Conservation (phyloP, 352 stramenopile genomes). For the Phytophthora pini region DNA sequence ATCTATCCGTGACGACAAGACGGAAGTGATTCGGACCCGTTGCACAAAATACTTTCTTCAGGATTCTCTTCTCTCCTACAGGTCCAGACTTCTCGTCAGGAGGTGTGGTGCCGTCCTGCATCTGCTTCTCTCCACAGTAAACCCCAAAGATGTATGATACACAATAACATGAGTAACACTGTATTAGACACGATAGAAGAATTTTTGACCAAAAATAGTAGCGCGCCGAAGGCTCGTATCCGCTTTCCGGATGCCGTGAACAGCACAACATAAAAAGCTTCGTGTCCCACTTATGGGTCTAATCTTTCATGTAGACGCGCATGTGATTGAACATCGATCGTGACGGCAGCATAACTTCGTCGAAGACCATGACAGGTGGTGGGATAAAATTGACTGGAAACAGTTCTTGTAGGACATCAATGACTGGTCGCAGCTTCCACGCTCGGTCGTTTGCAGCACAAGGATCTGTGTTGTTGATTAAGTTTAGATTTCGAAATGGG, state of each 20-base stretch:
- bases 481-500: conserved; percentile 12
- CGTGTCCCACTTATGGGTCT: not conserved
- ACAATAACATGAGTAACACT: not conserved
- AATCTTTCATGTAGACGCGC: conserved; percentile 4
- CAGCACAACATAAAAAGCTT: conserved; percentile 6
- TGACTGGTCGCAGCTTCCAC: conserved; percentile 10
- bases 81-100: not conserved
- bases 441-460: conserved; percentile 5
- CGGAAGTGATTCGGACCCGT: not conserved
- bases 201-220: conserved; percentile 3
- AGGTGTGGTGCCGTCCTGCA: not conserved
- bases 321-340: conserved; percentile 1
- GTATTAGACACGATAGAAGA: conserved; percentile 3
- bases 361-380: not conserved
- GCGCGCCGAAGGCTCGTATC: not conserved
- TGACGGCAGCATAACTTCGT: conserved; percentile 5
- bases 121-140: not conserved
- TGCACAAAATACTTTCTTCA: not conserved
- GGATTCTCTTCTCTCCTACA: no score
- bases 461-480: conserved; percentile 22
- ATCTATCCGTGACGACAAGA: not conserved
- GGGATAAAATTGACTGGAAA: not conserved
- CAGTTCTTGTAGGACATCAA: conserved; percentile 3
- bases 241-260: conserved; percentile 11
- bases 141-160: conserved; percentile 1